Percentiles rank a stretch among this genome's conserved stretches.
Evolutionary conservation across 139 green algal genomes (phyloP).

Genomic region (Dunaliella sp.): DNA sequence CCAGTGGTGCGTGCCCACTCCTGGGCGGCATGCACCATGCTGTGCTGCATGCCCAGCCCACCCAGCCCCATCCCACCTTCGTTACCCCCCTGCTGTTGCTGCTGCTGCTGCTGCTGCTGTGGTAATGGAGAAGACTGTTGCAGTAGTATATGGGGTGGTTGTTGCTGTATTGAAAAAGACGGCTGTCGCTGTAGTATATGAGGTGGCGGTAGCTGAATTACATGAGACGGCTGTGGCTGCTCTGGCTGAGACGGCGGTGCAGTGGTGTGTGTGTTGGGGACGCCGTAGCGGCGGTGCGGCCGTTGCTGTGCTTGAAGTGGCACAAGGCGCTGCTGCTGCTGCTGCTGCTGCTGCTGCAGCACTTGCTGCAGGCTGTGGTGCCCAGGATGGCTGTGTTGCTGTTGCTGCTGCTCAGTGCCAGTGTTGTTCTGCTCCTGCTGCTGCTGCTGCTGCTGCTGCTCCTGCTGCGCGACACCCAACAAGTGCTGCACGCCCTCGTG

Average conservation of each 20-base stretch:
- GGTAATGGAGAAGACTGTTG: too few species aligned
- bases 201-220: too few species aligned
- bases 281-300: background rate
- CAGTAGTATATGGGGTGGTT: background rate
- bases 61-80: too few species aligned
- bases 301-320: background rate
- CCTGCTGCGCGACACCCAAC: background rate
- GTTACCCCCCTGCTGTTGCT: background rate
- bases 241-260: background rate
- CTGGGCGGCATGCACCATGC: background rate
- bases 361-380: background rate
- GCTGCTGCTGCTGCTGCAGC: background rate
- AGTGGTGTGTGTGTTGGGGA: background rate
- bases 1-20: background rate
- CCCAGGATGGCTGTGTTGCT: background rate
- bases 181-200: background rate
- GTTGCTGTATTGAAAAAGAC: background rate
- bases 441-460: background rate
- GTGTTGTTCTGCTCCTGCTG: background rate
- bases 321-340: background rate
- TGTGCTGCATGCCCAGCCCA: background rate
- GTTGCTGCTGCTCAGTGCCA: slow-evolving; percentile 8
- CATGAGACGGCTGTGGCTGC: background rate
- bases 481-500: background rate
- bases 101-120: background rate